Percentiles rank a stretch among this genome's conserved stretches.
Evolutionary conservation across 2,329 filamentous ascomycete genomes (phyloP).

Genomic region (Trichophaea hybrida): DNA sequence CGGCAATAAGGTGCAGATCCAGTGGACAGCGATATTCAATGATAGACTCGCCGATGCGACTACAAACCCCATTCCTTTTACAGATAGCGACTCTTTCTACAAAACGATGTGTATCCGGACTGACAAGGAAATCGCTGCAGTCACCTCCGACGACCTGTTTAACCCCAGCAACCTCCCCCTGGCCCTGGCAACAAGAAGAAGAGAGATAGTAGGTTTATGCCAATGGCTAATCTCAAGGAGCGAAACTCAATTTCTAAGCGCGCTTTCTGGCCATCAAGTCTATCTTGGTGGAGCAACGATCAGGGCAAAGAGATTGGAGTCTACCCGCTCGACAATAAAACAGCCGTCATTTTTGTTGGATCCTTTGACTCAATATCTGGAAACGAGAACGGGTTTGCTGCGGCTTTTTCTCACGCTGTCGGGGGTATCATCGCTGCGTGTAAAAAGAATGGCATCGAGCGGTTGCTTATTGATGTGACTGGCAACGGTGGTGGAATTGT

Average conservation of each 20-base stretch:
- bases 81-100: conserved; percentile 11
- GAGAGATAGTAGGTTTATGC: not conserved
- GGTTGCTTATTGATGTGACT: conserved; percentile 49
- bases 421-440: conserved; percentile 34
- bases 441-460: conserved; percentile 35
- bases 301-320: conserved; percentile 5
- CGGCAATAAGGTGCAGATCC: conserved; percentile 26
- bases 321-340: conserved; percentile 9
- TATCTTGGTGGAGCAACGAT: not conserved
- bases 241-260: not conserved
- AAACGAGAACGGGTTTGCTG: conserved; percentile 27
- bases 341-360: conserved; percentile 10
- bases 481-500: conserved; percentile 46
- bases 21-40: conserved; percentile 24
- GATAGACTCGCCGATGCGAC: not conserved
- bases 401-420: conserved; percentile 39
- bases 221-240: not conserved
- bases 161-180: not conserved
- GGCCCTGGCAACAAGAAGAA: too few species aligned
- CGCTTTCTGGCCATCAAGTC: not conserved
- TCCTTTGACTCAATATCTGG: not conserved
- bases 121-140: not conserved
- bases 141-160: not conserved
- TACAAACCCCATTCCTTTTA: not conserved
- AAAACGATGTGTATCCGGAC: conserved; percentile 8